These are phyloP conservation scores for Cyclotella baltica DNA, from an alignment of 108 stramenopile genomes.

Conservation along the genomic window DNA sequence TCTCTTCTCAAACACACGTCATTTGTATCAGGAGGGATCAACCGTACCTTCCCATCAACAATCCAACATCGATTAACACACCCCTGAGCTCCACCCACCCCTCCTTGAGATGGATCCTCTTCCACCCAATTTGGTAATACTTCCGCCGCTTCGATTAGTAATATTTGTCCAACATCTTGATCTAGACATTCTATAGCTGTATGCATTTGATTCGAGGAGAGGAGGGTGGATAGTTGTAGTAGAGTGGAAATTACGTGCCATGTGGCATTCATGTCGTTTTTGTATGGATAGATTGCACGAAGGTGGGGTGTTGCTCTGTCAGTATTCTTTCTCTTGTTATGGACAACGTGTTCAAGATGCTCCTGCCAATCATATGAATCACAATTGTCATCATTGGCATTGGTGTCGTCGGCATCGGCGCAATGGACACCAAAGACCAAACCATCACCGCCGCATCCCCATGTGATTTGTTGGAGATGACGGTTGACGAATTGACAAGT, in stretches of 20 bases:
- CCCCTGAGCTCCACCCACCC: constrained; percentile 54
- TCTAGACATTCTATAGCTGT: constrained; percentile 73
- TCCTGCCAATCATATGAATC: constrained; percentile 42
- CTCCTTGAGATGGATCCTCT: constrained; percentile 61
- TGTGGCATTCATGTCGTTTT: constrained; percentile 63
- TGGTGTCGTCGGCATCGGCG: constrained; percentile 10
- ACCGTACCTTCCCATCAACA: constrained; percentile 58
- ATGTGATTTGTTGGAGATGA: constrained; percentile 37
- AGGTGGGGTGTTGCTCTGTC: constrained; percentile 55
- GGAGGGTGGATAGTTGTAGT: constrained; percentile 44
- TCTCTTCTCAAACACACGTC: constrained; percentile 14
- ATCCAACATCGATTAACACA: constrained; percentile 73
- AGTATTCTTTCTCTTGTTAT: background rate
- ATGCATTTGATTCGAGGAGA: constrained; percentile 25
- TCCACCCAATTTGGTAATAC: constrained; percentile 69
- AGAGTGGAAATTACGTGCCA: constrained; percentile 62
- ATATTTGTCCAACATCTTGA: constrained; percentile 74
- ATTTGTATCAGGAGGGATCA: constrained; percentile 49
- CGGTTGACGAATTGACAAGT: background rate
- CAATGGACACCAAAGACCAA: constrained; percentile 78
- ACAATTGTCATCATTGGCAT: constrained; percentile 3
- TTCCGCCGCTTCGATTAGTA: constrained; percentile 79
- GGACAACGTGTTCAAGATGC: background rate
- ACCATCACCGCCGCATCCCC: constrained; percentile 77
- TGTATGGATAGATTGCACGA: constrained; percentile 69